Evolutionary conservation across 805 yeast genomes (phyloP).

Genomic region (Starmerella etchellsii): DNA sequence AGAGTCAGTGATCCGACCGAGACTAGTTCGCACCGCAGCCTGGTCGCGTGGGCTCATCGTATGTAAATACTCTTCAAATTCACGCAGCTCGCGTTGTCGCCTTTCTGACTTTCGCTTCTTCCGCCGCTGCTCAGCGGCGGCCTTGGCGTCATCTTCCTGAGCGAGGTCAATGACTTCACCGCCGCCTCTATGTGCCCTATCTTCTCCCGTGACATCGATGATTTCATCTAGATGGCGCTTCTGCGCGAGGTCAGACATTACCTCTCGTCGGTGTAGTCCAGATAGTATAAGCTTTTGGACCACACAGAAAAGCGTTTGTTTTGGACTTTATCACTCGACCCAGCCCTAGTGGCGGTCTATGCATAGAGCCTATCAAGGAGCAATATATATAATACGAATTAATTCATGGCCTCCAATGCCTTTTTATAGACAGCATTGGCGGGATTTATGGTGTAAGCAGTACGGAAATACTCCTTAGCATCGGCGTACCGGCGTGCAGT

Average conservation of each 20-base stretch:
- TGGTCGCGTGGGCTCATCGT: not conserved
- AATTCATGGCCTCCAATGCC: too few species aligned
- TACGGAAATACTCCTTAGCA: constrained; percentile 21
- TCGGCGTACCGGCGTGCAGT: constrained; percentile 20
- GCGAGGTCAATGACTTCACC: not conserved
- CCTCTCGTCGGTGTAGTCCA: too few species aligned
- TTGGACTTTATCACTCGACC: too few species aligned
- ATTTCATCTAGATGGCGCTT: not conserved
- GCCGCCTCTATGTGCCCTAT: too few species aligned
- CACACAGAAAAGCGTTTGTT: too few species aligned
- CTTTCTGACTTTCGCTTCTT: not conserved
- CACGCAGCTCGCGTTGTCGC: not conserved
- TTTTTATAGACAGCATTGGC: constrained; percentile 16
- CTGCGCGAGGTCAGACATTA: too few species aligned
- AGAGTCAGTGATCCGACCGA: not conserved
- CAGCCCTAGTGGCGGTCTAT: too few species aligned
- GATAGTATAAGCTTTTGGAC: too few species aligned
- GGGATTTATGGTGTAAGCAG: constrained; percentile 21
- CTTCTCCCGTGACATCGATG: too few species aligned
- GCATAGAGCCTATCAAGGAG: too few species aligned
- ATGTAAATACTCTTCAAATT: not conserved
- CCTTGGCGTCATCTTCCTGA: not conserved
- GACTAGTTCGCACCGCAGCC: not conserved
- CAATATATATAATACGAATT: too few species aligned
- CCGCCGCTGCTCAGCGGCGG: not conserved